phyloP scores from a whole-genome alignment of 352 stramenopile species.

The Globisporangium nodosum region DNA sequence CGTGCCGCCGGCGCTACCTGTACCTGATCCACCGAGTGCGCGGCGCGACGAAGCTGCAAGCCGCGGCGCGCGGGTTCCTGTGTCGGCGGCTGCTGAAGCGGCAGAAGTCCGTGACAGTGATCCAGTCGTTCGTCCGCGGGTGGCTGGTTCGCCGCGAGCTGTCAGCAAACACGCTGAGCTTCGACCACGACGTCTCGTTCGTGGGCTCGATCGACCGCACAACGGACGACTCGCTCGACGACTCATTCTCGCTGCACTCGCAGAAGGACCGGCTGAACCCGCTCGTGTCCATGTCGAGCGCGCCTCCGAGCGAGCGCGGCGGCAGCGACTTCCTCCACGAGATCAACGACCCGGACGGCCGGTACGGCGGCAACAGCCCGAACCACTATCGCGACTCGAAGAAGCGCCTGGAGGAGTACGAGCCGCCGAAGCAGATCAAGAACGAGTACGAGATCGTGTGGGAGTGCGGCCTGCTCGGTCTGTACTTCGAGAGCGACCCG shows the following conservation, averaged over 20 bases:
- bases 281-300: constrained; percentile 44
- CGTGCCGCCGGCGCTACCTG: constrained; percentile 42
- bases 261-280: constrained; percentile 43
- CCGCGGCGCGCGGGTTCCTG: constrained; percentile 37
- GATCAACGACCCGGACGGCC: constrained; percentile 43
- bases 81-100: constrained; percentile 32
- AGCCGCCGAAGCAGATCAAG: constrained; percentile 55
- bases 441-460: constrained; percentile 88
- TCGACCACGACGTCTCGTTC: constrained; percentile 71
- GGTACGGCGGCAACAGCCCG: constrained; percentile 35
- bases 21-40: constrained; percentile 29
- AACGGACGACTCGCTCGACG: constrained; percentile 43
- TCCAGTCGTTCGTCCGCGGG: constrained; percentile 78
- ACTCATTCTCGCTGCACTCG: constrained; percentile 30
- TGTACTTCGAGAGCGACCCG: constrained; percentile 84
- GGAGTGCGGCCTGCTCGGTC: constrained; percentile 72
- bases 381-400: constrained; percentile 42
- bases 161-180: constrained; percentile 74
- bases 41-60: constrained; percentile 49
- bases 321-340: constrained; percentile 30
- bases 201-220: constrained; percentile 55
- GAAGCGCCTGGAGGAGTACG: constrained; percentile 58
- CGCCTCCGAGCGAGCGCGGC: constrained; percentile 50
- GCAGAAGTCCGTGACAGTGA: constrained; percentile 40
- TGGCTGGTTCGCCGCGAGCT: constrained; percentile 78